Conservation (phyloP, 2,329 filamentous ascomycete genomes). For the Pezicula radicicola region DNA sequence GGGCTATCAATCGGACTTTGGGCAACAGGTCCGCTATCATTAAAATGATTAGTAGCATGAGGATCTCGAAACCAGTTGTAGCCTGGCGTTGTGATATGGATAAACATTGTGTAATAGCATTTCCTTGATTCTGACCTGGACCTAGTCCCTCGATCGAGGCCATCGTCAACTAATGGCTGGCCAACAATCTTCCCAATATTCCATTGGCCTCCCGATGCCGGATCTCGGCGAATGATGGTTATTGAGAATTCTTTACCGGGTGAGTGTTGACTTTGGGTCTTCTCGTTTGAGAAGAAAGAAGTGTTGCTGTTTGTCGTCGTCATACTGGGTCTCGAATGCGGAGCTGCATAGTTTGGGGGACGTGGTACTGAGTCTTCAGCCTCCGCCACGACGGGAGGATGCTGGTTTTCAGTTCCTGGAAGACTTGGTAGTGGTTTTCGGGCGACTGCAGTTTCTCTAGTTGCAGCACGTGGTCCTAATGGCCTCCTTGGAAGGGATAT, state of each 20-base stretch:
- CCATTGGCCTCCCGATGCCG: conserved; percentile 67
- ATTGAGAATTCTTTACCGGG: conserved; percentile 21
- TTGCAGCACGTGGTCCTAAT: conserved; percentile 16
- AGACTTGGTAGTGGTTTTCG: conserved; percentile 15
- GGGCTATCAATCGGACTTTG: neutral
- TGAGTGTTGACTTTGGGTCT: neutral
- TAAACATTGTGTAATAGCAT: conserved; percentile 27
- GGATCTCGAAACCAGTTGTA: conserved; percentile 25
- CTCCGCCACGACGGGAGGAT: neutral
- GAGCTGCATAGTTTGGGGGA: neutral
- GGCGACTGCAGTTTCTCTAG: conserved; percentile 6
- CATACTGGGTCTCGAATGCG: neutral
- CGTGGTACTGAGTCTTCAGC: conserved; percentile 1
- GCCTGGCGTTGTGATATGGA: conserved; percentile 28
- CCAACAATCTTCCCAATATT: conserved; percentile 65
- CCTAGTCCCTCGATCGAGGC: conserved; percentile 20
- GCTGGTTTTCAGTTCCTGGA: neutral
- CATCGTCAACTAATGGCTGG: conserved; percentile 10
- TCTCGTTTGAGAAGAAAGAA: neutral
- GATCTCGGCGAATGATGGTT: conserved; percentile 70
- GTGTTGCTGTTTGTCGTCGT: conserved; percentile 3
- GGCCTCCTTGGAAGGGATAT: conserved; percentile 6
- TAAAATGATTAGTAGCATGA: conserved; percentile 3
- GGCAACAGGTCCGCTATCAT: neutral
- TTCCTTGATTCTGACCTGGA: conserved; percentile 33